Evolutionary conservation across 2,329 filamentous ascomycete genomes (phyloP).

Genomic region (Juglanconis sp.): DNA sequence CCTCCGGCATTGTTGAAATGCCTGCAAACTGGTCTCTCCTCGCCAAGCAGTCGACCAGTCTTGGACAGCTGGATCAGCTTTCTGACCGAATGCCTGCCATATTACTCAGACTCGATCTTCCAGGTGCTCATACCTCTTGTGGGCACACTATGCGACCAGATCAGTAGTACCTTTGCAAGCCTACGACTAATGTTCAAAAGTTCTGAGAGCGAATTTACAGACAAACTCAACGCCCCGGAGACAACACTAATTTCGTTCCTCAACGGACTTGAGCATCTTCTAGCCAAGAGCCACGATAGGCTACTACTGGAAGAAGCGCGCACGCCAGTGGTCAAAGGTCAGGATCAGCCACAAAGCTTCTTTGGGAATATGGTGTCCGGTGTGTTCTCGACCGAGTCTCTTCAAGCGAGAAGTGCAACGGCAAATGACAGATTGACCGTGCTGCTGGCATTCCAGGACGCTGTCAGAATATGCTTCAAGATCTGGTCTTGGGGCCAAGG

Average conservation of each 20-base stretch:
- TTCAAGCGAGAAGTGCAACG: constrained; percentile 75
- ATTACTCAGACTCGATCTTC: constrained; percentile 83
- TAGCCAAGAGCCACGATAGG: constrained; percentile 82
- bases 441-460: constrained; percentile 93
- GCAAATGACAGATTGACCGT: constrained; percentile 93
- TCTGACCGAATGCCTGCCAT: constrained; percentile 75
- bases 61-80: constrained; percentile 92
- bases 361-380: constrained; percentile 94
- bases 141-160: constrained; percentile 80
- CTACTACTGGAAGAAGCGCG: constrained; percentile 73
- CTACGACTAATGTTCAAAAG: constrained; percentile 62
- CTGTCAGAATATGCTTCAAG: constrained; percentile 83
- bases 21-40: constrained; percentile 76
- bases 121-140: constrained; percentile 88
- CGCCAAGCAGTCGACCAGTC: constrained; percentile 68
- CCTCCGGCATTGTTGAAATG: constrained; percentile 76
- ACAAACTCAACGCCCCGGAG: constrained; percentile 50
- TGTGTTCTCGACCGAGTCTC: constrained; percentile 76
- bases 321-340: constrained; percentile 66
- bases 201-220: constrained; percentile 11
- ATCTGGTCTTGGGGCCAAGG: constrained; percentile 93
- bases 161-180: constrained; percentile 67
- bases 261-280: constrained; percentile 87
- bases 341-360: constrained; percentile 80
- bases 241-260: constrained; percentile 78